Evolutionary conservation across 257 asterid genomes (phyloP).

Genomic region (Ilex aquifolium): DNA sequence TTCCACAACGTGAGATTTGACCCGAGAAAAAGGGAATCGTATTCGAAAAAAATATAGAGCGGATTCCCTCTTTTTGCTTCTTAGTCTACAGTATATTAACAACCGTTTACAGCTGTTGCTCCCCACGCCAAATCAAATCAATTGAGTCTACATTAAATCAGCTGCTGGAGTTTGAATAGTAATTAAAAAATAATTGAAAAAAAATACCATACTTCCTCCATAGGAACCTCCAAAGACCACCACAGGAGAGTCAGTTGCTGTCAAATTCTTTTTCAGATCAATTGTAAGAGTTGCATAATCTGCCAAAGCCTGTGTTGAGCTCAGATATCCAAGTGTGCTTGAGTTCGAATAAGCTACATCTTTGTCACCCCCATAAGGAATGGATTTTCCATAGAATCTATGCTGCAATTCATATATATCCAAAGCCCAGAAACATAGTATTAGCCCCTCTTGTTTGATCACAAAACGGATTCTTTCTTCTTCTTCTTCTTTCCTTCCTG

Average conservation of each 20-base stretch:
- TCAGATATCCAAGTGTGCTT: slow-evolving; percentile 68
- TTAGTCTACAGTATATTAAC: too few species aligned
- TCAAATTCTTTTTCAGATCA: slow-evolving; percentile 66
- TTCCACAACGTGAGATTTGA: too few species aligned
- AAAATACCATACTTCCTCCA: slow-evolving; percentile 67
- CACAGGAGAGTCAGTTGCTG: slow-evolving; percentile 62
- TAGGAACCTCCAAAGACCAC: slow-evolving; percentile 93
- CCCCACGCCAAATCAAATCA: too few species aligned
- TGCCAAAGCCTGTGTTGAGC: slow-evolving; percentile 84
- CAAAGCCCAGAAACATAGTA: not conserved
- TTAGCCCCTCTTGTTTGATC: not conserved
- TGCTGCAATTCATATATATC: slow-evolving; percentile 44
- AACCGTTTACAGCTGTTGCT: too few species aligned
- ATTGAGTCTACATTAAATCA: too few species aligned
- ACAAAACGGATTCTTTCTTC: too few species aligned
- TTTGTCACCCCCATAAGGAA: slow-evolving; percentile 67
- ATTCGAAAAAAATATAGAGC: too few species aligned
- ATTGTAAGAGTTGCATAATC: slow-evolving; percentile 73
- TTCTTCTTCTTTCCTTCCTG: too few species aligned
- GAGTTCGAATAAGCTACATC: slow-evolving; percentile 59
- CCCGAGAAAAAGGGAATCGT: too few species aligned
- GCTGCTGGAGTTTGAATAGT: too few species aligned
- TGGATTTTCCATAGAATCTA: slow-evolving; percentile 79
- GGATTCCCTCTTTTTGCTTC: too few species aligned
- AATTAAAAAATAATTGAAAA: not conserved